These are phyloP conservation scores for Rhododendron kiyosumense DNA, from an alignment of 148 eudicot genomes.

Conservation along the genomic window DNA sequence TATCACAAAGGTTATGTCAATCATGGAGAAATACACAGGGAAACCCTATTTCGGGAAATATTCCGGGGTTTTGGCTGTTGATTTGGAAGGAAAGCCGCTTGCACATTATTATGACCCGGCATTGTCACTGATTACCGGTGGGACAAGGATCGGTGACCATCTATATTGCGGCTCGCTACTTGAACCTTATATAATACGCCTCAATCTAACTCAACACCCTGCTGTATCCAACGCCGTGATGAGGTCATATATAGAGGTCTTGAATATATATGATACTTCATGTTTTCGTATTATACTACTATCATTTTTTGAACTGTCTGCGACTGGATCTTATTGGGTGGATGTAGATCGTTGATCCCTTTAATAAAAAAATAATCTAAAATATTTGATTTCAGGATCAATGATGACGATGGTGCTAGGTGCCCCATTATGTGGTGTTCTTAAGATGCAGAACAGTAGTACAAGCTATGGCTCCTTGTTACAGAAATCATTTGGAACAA, in stretches of 20 bases:
- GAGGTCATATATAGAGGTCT: too few species aligned
- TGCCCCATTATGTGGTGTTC: too few species aligned
- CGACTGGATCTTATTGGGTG: too few species aligned
- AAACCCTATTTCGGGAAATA: constrained; percentile 30
- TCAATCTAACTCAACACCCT: constrained; percentile 40
- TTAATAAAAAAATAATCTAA: too few species aligned
- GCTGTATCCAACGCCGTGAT: constrained; percentile 3
- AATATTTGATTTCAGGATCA: too few species aligned
- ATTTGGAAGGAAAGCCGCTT: constrained; percentile 59
- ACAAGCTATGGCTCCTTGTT: too few species aligned
- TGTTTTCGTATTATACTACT: not conserved
- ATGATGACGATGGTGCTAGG: too few species aligned
- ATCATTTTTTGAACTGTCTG: too few species aligned
- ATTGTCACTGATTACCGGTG: constrained; percentile 29
- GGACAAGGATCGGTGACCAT: constrained; percentile 41
- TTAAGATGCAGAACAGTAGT: too few species aligned
- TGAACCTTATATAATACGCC: constrained; percentile 46
- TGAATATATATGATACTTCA: not conserved
- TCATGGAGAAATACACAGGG: constrained; percentile 38
- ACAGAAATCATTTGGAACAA: too few species aligned
- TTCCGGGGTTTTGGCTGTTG: constrained; percentile 57
- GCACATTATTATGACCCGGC: constrained; percentile 47
- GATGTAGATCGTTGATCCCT: too few species aligned
- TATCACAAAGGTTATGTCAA: constrained; percentile 41
- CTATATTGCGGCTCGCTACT: constrained; percentile 48